These are phyloP conservation scores for Ramalina intermedia DNA, from an alignment of 495 filamentous ascomycete species.

Conservation along the genomic window DNA sequence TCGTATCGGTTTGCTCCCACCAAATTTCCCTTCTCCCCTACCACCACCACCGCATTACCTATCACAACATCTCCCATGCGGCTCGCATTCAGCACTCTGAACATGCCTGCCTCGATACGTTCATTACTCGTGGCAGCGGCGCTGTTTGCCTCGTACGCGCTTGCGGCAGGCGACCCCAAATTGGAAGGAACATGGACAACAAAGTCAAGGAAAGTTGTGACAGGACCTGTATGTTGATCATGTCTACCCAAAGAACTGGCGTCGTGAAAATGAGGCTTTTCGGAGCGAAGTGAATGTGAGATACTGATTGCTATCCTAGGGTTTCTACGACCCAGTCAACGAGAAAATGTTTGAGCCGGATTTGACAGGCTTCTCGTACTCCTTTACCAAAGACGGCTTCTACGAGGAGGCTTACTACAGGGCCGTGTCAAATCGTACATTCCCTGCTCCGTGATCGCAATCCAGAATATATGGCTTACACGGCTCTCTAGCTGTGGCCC, in stretches of 20 bases:
- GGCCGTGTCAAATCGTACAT: constrained; percentile 59
- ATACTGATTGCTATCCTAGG: constrained; percentile 26
- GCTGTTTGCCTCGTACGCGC: constrained; percentile 9
- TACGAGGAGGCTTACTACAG: constrained; percentile 66
- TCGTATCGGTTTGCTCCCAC: no score
- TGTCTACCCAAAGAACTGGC: not conserved
- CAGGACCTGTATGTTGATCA: constrained; percentile 48
- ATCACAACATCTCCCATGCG: not conserved
- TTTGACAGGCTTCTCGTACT: constrained; percentile 67
- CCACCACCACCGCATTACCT: not conserved
- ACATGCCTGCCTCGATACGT: constrained; percentile 14
- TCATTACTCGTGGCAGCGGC: constrained; percentile 18
- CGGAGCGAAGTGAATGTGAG: not conserved
- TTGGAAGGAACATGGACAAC: constrained; percentile 66
- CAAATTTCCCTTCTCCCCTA: not conserved
- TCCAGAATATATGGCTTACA: constrained; percentile 1
- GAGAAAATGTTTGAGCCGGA: constrained; percentile 56
- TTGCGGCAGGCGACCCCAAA: constrained; percentile 18
- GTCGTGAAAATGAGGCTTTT: not conserved
- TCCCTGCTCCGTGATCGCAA: not conserved
- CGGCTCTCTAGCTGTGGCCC: constrained; percentile 35
- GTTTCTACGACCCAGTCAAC: constrained; percentile 58
- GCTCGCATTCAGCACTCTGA: constrained; percentile 1
- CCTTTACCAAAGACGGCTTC: constrained; percentile 56
- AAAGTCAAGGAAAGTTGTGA: constrained; percentile 57